These are phyloP conservation scores for Perkinsus marinus DNA, from an alignment of 169 alveolate genomes.

Conservation along the genomic window DNA sequence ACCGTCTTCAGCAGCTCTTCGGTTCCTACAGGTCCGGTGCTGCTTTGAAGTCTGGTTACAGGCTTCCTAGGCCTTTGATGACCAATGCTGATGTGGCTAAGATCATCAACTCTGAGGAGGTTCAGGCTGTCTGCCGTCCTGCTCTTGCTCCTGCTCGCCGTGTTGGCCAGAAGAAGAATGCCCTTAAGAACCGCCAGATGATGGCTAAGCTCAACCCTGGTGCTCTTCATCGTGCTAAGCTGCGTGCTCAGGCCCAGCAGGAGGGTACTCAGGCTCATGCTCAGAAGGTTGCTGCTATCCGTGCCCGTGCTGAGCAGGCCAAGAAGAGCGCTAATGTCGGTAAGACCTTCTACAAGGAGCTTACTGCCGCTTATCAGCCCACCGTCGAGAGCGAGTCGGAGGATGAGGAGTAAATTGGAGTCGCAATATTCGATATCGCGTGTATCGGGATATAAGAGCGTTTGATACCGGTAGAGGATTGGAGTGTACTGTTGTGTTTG, in stretches of 20 bases:
- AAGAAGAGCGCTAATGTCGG: neutral
- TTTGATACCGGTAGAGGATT: neutral
- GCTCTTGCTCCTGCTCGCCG: conserved; percentile 30
- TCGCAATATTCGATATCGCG: neutral
- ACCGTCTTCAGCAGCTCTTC: conserved; percentile 70
- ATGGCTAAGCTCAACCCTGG: conserved; percentile 1
- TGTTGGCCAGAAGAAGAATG: conserved; percentile 27
- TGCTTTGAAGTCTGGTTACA: conserved; percentile 31
- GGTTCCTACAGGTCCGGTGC: conserved; percentile 53
- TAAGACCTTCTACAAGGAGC: neutral
- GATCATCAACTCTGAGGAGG: conserved; percentile 86
- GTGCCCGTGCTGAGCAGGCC: neutral
- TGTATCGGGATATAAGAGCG: neutral
- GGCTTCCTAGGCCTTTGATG: conserved; percentile 48
- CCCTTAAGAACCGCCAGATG: conserved; percentile 26
- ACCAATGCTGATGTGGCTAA: conserved; percentile 86
- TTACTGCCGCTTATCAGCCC: conserved; percentile 3
- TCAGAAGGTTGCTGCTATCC: conserved; percentile 1
- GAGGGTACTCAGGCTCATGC: conserved; percentile 1
- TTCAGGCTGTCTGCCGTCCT: conserved; percentile 77
- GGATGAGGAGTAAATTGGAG: neutral
- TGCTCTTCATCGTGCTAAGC: neutral
- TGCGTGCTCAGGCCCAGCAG: conserved; percentile 1
- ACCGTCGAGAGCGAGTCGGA: neutral
- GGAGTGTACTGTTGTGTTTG: neutral